phyloP scores from a whole-genome alignment of 177 flowering plant species.

The Vitis hybrid region DNA sequence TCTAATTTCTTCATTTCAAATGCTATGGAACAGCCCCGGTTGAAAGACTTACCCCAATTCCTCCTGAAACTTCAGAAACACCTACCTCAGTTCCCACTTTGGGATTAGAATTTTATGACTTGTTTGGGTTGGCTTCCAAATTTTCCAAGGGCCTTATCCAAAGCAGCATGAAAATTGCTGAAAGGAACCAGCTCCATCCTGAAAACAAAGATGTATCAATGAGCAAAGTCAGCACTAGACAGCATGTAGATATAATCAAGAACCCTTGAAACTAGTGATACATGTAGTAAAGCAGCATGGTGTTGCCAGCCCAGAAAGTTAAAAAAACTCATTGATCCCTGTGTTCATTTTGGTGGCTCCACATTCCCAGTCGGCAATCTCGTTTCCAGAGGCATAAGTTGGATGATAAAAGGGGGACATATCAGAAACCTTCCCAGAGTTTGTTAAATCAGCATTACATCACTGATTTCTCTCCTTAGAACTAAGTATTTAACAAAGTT shows the following conservation, averaged over 20 bases:
- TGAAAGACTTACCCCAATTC: too few species aligned
- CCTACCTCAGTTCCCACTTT: not conserved
- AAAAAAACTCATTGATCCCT: too few species aligned
- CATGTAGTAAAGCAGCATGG: not conserved
- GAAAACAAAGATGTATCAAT: conserved; percentile 19
- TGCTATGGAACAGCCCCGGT: too few species aligned
- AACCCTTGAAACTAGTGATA: too few species aligned
- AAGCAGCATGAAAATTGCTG: conserved; percentile 54
- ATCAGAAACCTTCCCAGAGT: too few species aligned
- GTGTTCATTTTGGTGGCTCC: too few species aligned
- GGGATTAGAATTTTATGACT: conserved; percentile 57
- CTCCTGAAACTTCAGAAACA: not conserved
- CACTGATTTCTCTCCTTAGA: too few species aligned
- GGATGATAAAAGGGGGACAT: not conserved
- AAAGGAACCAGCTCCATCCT: conserved; percentile 88
- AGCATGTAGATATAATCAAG: not conserved
- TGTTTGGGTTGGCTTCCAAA: conserved; percentile 92
- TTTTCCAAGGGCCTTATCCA: conserved; percentile 86
- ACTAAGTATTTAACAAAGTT: too few species aligned
- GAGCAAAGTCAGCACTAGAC: not conserved
- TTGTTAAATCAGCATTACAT: too few species aligned
- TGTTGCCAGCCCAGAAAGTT: not conserved
- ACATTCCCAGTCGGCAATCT: not conserved
- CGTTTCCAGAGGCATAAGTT: not conserved
- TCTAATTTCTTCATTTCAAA: too few species aligned